Base-by-base conservation (phyloP, 768 basidiomycete species). In the Candolleomyces efflorescens region DNA sequence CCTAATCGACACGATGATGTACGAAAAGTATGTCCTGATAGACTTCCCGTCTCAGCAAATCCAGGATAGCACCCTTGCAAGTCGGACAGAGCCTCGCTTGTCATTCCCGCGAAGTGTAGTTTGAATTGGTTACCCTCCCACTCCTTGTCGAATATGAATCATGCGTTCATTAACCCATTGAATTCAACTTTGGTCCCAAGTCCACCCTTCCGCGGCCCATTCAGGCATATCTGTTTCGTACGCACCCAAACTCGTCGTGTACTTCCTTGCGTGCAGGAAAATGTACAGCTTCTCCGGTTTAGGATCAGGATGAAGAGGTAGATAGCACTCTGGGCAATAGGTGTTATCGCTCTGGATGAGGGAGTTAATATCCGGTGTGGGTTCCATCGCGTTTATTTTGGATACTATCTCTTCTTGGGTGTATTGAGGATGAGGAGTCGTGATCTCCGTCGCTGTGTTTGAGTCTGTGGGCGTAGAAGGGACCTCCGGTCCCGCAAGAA, bases 251-350 rank as follows among this genome's bases (percentile, higher is more conserved):
- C 83, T 85, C 12, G 88, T 88, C 50, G 86, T 90, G 71, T 94
- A 98, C 64, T 82, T 82, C 66, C 90, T 71, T 24, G 97, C 95
- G 66, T 99, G 97, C 67, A 99, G 73, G 73, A 95, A 99, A 63
- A 99, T 98, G 72, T 93, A 98, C 56, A 98, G 76, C 60, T 85
- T 85, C 69, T 94, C 92, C 2, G 95, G 94, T 65, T 83, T 85
- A 1, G 96, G 97, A 71, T 99, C 97, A 11, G 94, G 92, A 57
- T 94, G 87, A 23, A 98, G 73, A 15, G 97, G 97, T 47, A 97
- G 77, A 70, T 90, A 98, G 69, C 96, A 99, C 67, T 93, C 91
- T 1, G 82, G 77, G 69, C 96, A 99, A 73, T 92, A 97, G 18
- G 80, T 65, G 55, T 78, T 75, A 39, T 81, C 77, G 13, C 68